Base-by-base conservation (phyloP, 1,139 yeast species). In the Blastobotrys arbuscula region DNA sequence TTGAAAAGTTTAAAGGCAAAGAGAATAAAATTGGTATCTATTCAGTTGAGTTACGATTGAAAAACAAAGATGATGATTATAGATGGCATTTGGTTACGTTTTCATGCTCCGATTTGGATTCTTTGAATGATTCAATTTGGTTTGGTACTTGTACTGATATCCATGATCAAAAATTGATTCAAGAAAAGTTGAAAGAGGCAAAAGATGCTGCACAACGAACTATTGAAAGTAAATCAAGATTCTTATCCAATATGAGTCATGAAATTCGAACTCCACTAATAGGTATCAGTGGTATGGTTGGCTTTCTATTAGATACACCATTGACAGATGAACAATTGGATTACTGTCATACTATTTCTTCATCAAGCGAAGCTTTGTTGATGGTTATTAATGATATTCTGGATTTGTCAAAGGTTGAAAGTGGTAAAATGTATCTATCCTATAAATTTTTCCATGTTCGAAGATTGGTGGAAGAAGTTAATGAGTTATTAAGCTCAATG, bases 201-300 rank as follows among this genome's bases (percentile, higher is more conserved):
- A 88, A 88, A 59, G 80, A 86, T 42, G 88, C 86, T 61, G 96
- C 96, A 0, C 96, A 88, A 68, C 78, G 86, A 38, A 95, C 96
- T 1, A 87, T 86, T 67, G 96, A 88, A 61, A 92, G 95, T 15
- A 88, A 88, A 61, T 84, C 96, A 0, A 89, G 87, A 9, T 88
- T 88, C 64, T 83, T 88, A 61, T 95, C 96, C 9, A 89, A 88
- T 64, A 88, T 88, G 50, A 87, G 96, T 0, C 97, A 89, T 63
- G 97, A 89, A 67, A 76, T 89, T 62, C 76, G 96, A 57, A 89
- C 97, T 0, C 97, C 97, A 2, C 70, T 89, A 57, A 89, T 89
- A 67, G 97, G 97, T 64, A 89, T 89, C 33, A 72, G 90, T 41
- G 97, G 97, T 53, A 88, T 89, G 96, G 87, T 96, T 0, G 84